Percentiles rank a stretch among this genome's conserved stretches.
Conservation (phyloP, 805 yeast genomes). For the Metschnikowia anglica region DNA sequence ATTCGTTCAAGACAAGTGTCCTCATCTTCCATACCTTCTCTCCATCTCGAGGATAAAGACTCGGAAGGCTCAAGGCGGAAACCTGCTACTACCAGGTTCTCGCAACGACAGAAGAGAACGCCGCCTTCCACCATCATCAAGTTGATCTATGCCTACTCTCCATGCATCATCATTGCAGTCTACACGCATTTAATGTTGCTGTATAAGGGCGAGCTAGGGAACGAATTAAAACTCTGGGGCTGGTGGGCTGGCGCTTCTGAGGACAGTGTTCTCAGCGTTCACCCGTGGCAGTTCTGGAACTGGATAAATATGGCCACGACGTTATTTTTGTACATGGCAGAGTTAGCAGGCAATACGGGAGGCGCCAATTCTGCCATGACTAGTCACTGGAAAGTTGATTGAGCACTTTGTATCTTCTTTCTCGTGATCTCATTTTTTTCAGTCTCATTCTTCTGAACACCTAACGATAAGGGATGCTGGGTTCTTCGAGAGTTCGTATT, state of each 20-base stretch:
- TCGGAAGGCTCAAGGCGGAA: constrained; percentile 5
- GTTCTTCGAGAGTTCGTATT: constrained; percentile 2
- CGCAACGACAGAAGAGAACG: background rate
- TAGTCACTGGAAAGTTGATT: constrained; percentile 45
- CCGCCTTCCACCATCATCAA: constrained; percentile 42
- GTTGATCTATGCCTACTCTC: constrained; percentile 82
- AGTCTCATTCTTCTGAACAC: background rate
- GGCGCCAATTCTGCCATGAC: constrained; percentile 36
- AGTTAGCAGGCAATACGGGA: constrained; percentile 50
- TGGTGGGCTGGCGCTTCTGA: constrained; percentile 38
- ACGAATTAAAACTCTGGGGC: constrained; percentile 61
- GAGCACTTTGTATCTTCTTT: constrained; percentile 5
- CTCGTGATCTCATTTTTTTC: background rate
- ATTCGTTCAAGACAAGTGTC: constrained; percentile 36
- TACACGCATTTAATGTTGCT: constrained; percentile 93
- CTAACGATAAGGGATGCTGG: background rate
- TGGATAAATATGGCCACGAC: constrained; percentile 90
- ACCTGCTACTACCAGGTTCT: background rate
- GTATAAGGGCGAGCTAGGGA: constrained; percentile 72
- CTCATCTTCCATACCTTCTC: constrained; percentile 24
- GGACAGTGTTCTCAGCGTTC: constrained; percentile 36
- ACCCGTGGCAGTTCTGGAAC: constrained; percentile 96
- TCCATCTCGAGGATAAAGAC: constrained; percentile 8
- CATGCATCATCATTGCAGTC: constrained; percentile 91
- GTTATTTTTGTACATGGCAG: constrained; percentile 74